Percentiles rank a stretch among this genome's conserved stretches.
Conservation (phyloP, 371 early-diverging fungal genomes). For the Choanephora cucurbitarum region DNA sequence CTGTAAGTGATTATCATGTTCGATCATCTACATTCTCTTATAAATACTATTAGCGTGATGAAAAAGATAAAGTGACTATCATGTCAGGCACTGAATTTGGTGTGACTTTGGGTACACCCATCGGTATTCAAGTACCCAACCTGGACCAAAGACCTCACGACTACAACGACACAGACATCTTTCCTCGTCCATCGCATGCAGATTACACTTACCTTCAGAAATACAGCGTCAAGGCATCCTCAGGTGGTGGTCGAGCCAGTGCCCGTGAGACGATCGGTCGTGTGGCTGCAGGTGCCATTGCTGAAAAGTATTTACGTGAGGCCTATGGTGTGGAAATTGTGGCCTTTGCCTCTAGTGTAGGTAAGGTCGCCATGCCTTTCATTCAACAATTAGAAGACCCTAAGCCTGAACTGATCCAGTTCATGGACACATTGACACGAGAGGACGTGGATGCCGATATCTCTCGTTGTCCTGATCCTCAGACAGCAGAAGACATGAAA, state of each 20-base stretch:
- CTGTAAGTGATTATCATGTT: too few species aligned
- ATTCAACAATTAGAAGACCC: constrained; percentile 54
- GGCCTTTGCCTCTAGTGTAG: constrained; percentile 92
- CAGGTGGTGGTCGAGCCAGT: constrained; percentile 93
- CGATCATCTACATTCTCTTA: too few species aligned
- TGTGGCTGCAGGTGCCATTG: constrained; percentile 95
- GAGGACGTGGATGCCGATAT: constrained; percentile 55
- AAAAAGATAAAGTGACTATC: constrained; percentile 71
- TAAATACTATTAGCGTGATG: constrained; percentile 35
- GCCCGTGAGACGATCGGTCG: constrained; percentile 97
- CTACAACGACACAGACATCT: constrained; percentile 91
- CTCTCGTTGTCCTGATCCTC: constrained; percentile 50
- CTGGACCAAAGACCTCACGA: constrained; percentile 96
- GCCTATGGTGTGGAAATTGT: constrained; percentile 90
- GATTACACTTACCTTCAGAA: constrained; percentile 96
- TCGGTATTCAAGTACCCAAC: constrained; percentile 90
- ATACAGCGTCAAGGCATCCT: constrained; percentile 93
- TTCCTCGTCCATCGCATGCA: constrained; percentile 95
- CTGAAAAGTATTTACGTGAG: constrained; percentile 88
- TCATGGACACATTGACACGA: constrained; percentile 72
- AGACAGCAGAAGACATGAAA: constrained; percentile 50
- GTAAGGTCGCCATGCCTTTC: constrained; percentile 79
- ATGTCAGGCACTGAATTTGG: constrained; percentile 94
- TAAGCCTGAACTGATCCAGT: constrained; percentile 63
- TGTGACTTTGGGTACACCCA: constrained; percentile 93